Base-by-base conservation (phyloP, 441 rosid species). In the Populus trichocarpa region DNA sequence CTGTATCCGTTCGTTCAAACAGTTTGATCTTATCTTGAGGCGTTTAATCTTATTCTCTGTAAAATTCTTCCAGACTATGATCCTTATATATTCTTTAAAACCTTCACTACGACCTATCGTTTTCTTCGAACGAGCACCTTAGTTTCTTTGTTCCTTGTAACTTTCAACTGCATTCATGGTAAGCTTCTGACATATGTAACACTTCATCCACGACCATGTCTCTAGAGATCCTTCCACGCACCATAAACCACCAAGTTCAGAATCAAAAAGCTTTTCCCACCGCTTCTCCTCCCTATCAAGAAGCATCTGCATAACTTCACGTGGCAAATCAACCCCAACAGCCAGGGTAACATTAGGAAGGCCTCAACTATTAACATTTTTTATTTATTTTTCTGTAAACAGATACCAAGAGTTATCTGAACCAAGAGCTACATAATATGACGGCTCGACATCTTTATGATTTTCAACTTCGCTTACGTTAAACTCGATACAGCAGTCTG, bases 381-480 rank as follows among this genome's bases (percentile, higher is more conserved):
- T 88, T 72, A 92, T 84, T 97, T 97, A 96, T 79, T 89, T 91
- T 79, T 92, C 99, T 11, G 97, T 93, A 71, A 96, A 94, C 63
- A 90, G 81, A 83, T 96, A 90, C 97, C 97, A 96, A 57, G 92
- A 86, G 85, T 94, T 96, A 86, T 94, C 98, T 75, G 99, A 96
- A 77, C 99, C 98, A 76, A 96, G 97, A 22, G 97, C 98, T 42
- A 88, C 89, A 73, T 92, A 68, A 75, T 87, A 92, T 69, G 93
- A 88, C 69, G 90, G 92, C 80, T 88, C 77, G 68, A 84, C 76
- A 81, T 79, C 86, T 83, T 81, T 85, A 59, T 6, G 66, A 65
- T 77, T 76, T 80, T 75, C 87, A 38, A 70, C 26, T 26, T 84
- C 84, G 50, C 74, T 81, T 57, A 69, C 76, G 22, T 40, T 79